Conservation (phyloP, 2,329 filamentous ascomycete species). For the Boeremia lycopersici region DNA sequence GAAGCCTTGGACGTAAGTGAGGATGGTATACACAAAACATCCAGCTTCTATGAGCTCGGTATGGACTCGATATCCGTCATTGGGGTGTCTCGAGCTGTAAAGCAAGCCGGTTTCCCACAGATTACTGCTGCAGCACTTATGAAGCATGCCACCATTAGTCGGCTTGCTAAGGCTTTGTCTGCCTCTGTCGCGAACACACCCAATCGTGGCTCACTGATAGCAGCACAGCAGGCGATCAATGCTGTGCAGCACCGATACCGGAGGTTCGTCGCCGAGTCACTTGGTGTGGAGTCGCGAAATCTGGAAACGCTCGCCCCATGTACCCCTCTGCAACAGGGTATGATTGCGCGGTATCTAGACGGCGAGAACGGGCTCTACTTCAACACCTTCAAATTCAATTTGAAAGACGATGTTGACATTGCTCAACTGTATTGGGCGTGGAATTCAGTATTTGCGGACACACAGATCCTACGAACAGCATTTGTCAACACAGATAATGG, state of each 20-base stretch:
- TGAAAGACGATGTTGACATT: constrained; percentile 56
- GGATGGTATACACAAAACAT: constrained; percentile 56
- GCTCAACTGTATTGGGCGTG: constrained; percentile 63
- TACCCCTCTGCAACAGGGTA: constrained; percentile 84
- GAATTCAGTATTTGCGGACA: constrained; percentile 55
- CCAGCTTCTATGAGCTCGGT: constrained; percentile 83
- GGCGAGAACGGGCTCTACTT: constrained; percentile 71
- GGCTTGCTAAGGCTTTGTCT: constrained; percentile 47
- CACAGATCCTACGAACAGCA: constrained; percentile 72
- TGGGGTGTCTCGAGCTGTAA: constrained; percentile 69
- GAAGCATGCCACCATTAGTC: constrained; percentile 55
- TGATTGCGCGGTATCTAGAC: constrained; percentile 73
- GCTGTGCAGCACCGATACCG: constrained; percentile 69
- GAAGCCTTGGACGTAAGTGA: constrained; percentile 57
- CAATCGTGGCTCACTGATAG: constrained; percentile 47
- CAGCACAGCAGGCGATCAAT: constrained; percentile 65
- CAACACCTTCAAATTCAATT: constrained; percentile 70
- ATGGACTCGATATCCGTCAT: constrained; percentile 88
- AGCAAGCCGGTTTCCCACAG: constrained; percentile 63
- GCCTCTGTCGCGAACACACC: constrained; percentile 5
- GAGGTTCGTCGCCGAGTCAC: constrained; percentile 56
- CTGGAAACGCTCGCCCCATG: constrained; percentile 81
- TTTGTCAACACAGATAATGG: constrained; percentile 78
- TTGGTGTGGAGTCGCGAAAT: constrained; percentile 58
- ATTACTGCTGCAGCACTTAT: constrained; percentile 72